A percentile compares a stretch with the other conserved stretches of the same genome.
These are phyloP conservation scores for Pigoraptor vietnamica DNA, from an alignment of 78 protist species.

Conservation along the genomic window DNA sequence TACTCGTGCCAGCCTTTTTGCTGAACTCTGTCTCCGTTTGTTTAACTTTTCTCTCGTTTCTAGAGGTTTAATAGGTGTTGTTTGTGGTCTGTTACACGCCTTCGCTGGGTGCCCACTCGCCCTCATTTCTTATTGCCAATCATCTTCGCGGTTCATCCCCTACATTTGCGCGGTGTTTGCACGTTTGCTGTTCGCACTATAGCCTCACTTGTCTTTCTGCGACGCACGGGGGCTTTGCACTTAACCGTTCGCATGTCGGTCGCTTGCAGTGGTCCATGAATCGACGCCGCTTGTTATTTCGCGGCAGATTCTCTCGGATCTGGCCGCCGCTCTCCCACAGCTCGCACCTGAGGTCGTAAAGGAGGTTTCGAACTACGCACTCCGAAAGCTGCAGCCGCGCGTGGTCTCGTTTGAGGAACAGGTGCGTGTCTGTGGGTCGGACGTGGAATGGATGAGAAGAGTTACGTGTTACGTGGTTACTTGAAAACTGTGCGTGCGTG, in stretches of 20 bases:
- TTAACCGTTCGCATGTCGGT: too few relatives aligned
- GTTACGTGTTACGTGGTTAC: background rate
- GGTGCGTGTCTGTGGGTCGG: background rate
- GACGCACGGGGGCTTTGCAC: too few relatives aligned
- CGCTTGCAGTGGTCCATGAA: background rate
- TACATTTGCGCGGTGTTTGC: background rate
- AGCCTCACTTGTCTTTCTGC: too few relatives aligned
- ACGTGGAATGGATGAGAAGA: background rate
- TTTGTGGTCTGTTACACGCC: too few relatives aligned
- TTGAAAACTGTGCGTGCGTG: background rate
- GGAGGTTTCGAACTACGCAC: conserved; percentile 21
- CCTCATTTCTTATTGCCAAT: too few relatives aligned
- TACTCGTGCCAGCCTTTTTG: too few relatives aligned
- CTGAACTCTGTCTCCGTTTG: too few relatives aligned
- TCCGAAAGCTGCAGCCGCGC: conserved; percentile 53
- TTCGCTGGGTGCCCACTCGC: too few relatives aligned
- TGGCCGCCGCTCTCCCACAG: conserved; percentile 3
- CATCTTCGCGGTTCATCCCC: too few relatives aligned
- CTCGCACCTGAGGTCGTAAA: conserved; percentile 10
- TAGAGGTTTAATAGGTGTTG: too few relatives aligned
- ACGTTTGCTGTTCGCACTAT: background rate
- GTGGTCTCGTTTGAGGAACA: conserved; percentile 64
- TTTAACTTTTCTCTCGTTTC: too few relatives aligned
- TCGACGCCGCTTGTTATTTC: conserved; percentile 61
- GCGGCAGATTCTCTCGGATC: conserved; percentile 40